Percentiles rank a stretch among this genome's conserved stretches.
These are phyloP conservation scores for Eimeria zaria DNA, from an alignment of 169 alveolate genomes.

Conservation along the genomic window DNA sequence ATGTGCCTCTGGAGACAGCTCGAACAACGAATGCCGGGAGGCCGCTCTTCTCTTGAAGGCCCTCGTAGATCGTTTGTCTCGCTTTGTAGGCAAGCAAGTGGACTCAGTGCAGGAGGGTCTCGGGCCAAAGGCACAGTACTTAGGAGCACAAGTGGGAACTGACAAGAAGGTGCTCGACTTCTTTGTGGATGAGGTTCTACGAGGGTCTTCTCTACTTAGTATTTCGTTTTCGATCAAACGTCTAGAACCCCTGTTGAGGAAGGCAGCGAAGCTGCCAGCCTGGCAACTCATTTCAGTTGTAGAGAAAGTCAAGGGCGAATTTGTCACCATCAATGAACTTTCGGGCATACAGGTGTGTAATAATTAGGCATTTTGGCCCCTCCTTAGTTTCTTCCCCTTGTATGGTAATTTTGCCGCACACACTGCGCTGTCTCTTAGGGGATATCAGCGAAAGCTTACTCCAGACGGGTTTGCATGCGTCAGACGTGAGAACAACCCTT, in stretches of 20 bases:
- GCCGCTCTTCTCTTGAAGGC: conserved; percentile 87
- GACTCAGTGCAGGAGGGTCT: conserved; percentile 83
- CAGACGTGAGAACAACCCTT: not conserved
- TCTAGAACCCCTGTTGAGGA: conserved; percentile 92
- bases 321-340: conserved; percentile 85
- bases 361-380: not conserved
- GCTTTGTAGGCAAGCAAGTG: conserved; percentile 82
- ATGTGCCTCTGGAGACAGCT: conserved; percentile 67
- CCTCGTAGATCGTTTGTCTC: conserved; percentile 82
- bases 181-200: conserved; percentile 87
- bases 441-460: not conserved
- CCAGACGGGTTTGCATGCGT: not conserved
- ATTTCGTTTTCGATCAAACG: conserved; percentile 86
- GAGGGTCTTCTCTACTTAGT: conserved; percentile 85
- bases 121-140: conserved; percentile 84
- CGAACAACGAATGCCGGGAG: conserved; percentile 66
- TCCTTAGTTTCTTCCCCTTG: not conserved
- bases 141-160: conserved; percentile 85
- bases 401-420: not conserved
- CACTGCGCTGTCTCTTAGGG: not conserved
- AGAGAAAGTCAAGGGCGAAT: conserved; percentile 88
- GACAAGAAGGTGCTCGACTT: conserved; percentile 85
- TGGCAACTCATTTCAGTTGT: conserved; percentile 93
- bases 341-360: conserved; percentile 71
- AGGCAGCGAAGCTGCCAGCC: conserved; percentile 89